Percentiles rank a stretch among this genome's conserved stretches.
phyloP scores from a whole-genome alignment of 192 early-diverging fungal genomes.

The Linnemannia hyalina region DNA sequence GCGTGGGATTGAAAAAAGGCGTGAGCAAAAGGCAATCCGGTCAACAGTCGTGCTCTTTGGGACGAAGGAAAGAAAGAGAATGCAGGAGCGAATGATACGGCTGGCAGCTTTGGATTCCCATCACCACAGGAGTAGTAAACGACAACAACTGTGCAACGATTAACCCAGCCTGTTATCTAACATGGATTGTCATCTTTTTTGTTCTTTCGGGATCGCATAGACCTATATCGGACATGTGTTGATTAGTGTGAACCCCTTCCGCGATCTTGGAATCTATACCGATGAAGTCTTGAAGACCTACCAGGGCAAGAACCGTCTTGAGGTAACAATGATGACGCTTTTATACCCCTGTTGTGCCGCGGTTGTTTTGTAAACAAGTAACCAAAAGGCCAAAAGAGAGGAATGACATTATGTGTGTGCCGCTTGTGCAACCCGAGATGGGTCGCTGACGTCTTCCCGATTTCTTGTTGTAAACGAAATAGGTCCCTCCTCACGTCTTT shows the following conservation, averaged over 20 bases:
- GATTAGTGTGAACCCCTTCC: conserved; percentile 96
- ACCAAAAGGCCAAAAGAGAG: neutral
- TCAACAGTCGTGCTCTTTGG: neutral
- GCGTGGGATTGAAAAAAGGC: neutral
- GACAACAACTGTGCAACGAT: neutral
- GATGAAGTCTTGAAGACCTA: conserved; percentile 90
- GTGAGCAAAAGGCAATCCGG: conserved; percentile 3
- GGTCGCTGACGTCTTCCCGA: conserved; percentile 1
- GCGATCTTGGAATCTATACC: conserved; percentile 95
- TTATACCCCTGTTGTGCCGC: neutral
- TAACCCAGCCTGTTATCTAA: conserved; percentile 8
- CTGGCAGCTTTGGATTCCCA: neutral
- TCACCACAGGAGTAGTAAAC: neutral
- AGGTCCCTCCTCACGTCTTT: conserved; percentile 97
- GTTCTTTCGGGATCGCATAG: conserved; percentile 49
- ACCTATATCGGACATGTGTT: conserved; percentile 96
- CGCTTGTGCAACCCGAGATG: neutral
- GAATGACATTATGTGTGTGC: neutral
- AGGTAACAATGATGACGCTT: conserved; percentile 60
- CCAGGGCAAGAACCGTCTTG: conserved; percentile 86
- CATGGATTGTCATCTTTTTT: neutral
- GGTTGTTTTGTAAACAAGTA: neutral
- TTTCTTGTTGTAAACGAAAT: neutral
- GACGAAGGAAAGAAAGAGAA: neutral
- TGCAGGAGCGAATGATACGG: neutral